phyloP scores from a whole-genome alignment of 495 filamentous ascomycete species.

The Neurospora intermedia region DNA sequence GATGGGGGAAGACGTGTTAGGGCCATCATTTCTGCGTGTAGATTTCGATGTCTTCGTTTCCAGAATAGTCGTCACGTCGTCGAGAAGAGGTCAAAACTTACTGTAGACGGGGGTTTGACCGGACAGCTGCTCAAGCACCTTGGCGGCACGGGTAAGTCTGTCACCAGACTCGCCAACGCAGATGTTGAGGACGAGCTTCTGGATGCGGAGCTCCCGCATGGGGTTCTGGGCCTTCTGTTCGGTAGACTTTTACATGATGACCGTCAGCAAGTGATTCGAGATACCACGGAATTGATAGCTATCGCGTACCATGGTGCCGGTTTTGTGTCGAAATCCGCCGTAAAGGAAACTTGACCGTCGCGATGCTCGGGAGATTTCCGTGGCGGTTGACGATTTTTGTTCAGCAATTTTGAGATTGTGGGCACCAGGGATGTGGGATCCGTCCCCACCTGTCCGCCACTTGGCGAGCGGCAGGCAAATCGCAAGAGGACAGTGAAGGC shows the following conservation, averaged over 20 bases:
- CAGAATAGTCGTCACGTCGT: not conserved
- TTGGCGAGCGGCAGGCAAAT: not conserved
- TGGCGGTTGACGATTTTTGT: conserved; percentile 16
- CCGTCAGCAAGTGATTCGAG: conserved; percentile 7
- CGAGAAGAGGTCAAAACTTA: conserved; percentile 30
- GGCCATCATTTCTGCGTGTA: not conserved
- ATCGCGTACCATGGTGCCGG: conserved; percentile 19
- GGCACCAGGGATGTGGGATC: conserved; percentile 2
- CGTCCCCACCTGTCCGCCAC: not conserved
- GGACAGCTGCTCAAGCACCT: conserved; percentile 98
- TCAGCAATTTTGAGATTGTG: conserved; percentile 20
- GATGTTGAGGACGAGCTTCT: conserved; percentile 99
- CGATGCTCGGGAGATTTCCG: conserved; percentile 10
- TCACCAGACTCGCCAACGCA: conserved; percentile 99
- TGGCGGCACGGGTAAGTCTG: conserved; percentile 98
- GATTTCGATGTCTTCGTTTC: not conserved
- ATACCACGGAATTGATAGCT: not conserved
- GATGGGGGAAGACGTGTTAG: not conserved
- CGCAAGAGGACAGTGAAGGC: not conserved
- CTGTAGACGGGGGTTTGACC: conserved; percentile 99
- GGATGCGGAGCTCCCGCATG: conserved; percentile 99
- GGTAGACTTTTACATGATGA: conserved; percentile 30
- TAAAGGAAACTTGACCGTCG: conserved; percentile 1
- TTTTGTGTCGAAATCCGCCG: conserved; percentile 15
- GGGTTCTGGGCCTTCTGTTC: conserved; percentile 76